Conservation (phyloP, 1,284 basidiomycete species). For the Pascua sp. region DNA sequence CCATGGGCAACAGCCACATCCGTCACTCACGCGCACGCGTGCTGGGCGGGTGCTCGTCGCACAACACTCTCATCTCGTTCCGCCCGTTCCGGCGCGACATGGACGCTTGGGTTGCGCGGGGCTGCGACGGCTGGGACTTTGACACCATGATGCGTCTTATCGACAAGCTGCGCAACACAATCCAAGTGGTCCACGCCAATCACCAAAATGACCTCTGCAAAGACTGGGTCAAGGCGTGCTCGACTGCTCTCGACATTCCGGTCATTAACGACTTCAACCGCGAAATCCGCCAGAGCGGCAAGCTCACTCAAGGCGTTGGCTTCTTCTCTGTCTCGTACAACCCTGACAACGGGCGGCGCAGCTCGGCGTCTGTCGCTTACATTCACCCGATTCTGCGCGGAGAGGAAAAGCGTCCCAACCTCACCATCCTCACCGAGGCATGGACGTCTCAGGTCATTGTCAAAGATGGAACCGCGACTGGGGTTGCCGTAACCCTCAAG, state of each 20-base stretch:
- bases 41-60: constrained; percentile 17
- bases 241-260: constrained; percentile 14
- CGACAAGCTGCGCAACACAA: constrained; percentile 21
- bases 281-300: constrained; percentile 9
- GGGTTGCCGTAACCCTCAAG: constrained; percentile 21
- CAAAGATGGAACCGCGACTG: constrained; percentile 12
- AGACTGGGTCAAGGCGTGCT: constrained; percentile 15
- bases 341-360: constrained; percentile 16
- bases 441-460: constrained; percentile 18
- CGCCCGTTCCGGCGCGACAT: constrained; percentile 18
- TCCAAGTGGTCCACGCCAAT: constrained; percentile 13
- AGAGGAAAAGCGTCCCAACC: constrained; percentile 18
- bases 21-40: constrained; percentile 21
- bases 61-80: constrained; percentile 26
- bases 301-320: constrained; percentile 16
- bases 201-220: constrained; percentile 19
- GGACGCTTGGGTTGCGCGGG: constrained; percentile 10
- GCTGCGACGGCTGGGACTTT: constrained; percentile 16
- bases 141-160: constrained; percentile 15
- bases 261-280: constrained; percentile 19
- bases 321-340: constrained; percentile 24
- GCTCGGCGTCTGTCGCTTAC: constrained; percentile 14
- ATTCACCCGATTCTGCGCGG: constrained; percentile 21
- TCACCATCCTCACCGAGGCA: constrained; percentile 22
- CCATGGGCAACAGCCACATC: constrained; percentile 19